phyloP scores from a whole-genome alignment of 1,139 yeast genomes.

The Pichiaceae sp. region DNA sequence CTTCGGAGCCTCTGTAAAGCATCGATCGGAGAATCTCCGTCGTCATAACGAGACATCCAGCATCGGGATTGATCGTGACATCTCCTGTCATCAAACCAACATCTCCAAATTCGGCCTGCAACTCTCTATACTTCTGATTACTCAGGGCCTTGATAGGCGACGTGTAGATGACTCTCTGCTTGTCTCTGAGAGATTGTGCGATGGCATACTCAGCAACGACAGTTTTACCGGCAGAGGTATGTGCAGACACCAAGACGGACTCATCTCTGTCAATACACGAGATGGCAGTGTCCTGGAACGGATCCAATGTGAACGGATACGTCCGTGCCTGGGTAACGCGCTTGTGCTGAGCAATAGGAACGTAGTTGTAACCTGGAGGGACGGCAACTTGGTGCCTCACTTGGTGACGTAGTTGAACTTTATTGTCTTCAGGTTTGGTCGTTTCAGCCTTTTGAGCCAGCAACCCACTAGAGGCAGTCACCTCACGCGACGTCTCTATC shows the following conservation, averaged over 20 bases:
- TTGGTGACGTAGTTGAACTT: slow-evolving; percentile 75
- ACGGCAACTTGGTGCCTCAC: slow-evolving; percentile 97
- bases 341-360: slow-evolving; percentile 82
- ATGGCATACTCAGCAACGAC: slow-evolving; percentile 99
- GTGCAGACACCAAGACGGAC: slow-evolving; percentile 97
- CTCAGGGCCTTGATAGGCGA: slow-evolving; percentile 96
- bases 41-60: slow-evolving; percentile 94
- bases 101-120: slow-evolving; percentile 74
- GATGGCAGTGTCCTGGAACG: slow-evolving; percentile 94
- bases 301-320: slow-evolving; percentile 91
- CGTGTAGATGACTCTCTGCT: slow-evolving; percentile 92
- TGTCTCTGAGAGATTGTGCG: slow-evolving; percentile 84
- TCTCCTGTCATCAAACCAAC: slow-evolving; percentile 97
- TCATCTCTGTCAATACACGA: slow-evolving; percentile 95
- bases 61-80: slow-evolving; percentile 95
- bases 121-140: slow-evolving; percentile 92
- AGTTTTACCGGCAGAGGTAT: slow-evolving; percentile 82
- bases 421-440: slow-evolving; percentile 6
- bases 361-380: slow-evolving; percentile 83
- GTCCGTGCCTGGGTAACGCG: slow-evolving; percentile 67
- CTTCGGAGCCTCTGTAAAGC: slow-evolving; percentile 94
- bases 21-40: slow-evolving; percentile 92
- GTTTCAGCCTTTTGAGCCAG: slow-evolving; percentile 15
- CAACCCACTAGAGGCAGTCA: slow-evolving; percentile 70
- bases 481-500: slow-evolving; percentile 86